Evolutionary conservation across 2,329 filamentous ascomycete species (phyloP).

Genomic region (Aschersonia sp.): DNA sequence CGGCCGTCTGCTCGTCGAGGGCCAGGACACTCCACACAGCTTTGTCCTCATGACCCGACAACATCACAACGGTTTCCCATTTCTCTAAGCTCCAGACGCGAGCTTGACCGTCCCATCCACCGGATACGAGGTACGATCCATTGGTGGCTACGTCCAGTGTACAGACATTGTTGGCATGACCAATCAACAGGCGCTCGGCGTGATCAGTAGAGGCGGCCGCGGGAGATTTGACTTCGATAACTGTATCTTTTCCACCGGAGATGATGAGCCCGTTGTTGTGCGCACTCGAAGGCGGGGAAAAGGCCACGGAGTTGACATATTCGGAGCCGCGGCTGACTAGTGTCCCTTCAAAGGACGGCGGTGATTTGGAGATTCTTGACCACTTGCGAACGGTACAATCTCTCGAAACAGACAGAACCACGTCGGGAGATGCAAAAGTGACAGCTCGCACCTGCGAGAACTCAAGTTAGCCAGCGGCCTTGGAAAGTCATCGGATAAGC

Average conservation of each 20-base stretch:
- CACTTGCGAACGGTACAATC: constrained; percentile 84
- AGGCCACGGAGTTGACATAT: constrained; percentile 79
- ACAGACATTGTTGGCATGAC: constrained; percentile 80
- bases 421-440: constrained; percentile 57
- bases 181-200: constrained; percentile 73
- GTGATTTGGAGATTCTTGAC: constrained; percentile 48
- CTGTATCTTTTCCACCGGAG: constrained; percentile 79
- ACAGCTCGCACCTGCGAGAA: constrained; percentile 65
- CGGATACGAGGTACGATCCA: constrained; percentile 67
- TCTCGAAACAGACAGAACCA: constrained; percentile 73
- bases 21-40: constrained; percentile 88
- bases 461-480: constrained; percentile 6
- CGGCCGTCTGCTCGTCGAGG: constrained; percentile 62
- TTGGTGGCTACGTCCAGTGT: constrained; percentile 64
- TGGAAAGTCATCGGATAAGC: background rate
- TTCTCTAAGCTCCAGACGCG: constrained; percentile 75
- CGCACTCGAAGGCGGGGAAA: constrained; percentile 51
- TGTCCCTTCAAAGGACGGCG: constrained; percentile 61
- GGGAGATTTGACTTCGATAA: constrained; percentile 78
- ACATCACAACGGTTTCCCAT: constrained; percentile 61
- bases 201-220: constrained; percentile 53
- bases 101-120: constrained; percentile 84
- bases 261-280: constrained; percentile 70
- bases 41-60: constrained; percentile 59
- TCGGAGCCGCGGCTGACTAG: constrained; percentile 67